phyloP scores from a whole-genome alignment of 768 basidiomycete species.

The Leccinellum albellum region DNA sequence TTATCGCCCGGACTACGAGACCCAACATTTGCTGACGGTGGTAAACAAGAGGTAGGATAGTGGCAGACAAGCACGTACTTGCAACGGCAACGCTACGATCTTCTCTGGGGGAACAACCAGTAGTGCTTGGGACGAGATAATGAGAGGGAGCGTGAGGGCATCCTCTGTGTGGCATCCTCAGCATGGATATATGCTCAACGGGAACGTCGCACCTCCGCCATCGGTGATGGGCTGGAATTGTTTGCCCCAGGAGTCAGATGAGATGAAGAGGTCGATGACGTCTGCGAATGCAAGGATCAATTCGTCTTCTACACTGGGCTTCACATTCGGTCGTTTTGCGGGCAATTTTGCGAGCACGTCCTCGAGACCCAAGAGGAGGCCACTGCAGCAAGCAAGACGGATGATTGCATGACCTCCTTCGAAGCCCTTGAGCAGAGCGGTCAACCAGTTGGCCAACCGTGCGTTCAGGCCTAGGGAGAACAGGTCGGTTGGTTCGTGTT shows the following conservation, averaged over 20 bases:
- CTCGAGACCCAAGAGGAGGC: slow-evolving; percentile 60
- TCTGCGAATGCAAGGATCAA: slow-evolving; percentile 69
- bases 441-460: slow-evolving; percentile 48
- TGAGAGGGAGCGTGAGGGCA: slow-evolving; percentile 41
- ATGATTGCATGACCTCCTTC: slow-evolving; percentile 64
- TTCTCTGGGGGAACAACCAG: slow-evolving; percentile 51
- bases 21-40: slow-evolving; percentile 23
- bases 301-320: slow-evolving; percentile 57
- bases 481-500: slow-evolving; percentile 27
- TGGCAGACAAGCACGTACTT: slow-evolving; percentile 33
- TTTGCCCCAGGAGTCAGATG: slow-evolving; percentile 53
- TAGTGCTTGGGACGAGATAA: slow-evolving; percentile 59
- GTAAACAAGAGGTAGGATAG: slow-evolving; percentile 15
- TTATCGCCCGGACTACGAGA: slow-evolving; percentile 44
- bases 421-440: slow-evolving; percentile 50
- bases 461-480: slow-evolving; percentile 36
- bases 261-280: slow-evolving; percentile 57
- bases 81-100: slow-evolving; percentile 58
- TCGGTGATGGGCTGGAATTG: slow-evolving; percentile 60
- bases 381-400: slow-evolving; percentile 58
- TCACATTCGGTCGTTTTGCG: slow-evolving; percentile 30
- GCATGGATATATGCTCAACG: neutral
- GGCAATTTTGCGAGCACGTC: slow-evolving; percentile 40
- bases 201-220: slow-evolving; percentile 34
- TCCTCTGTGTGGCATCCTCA: slow-evolving; percentile 33